A percentile compares a stretch with the other conserved stretches of the same genome.
Evolutionary conservation across 2,329 filamentous ascomycete species (phyloP).

Genomic region (Ophiostoma himal-ulmi): DNA sequence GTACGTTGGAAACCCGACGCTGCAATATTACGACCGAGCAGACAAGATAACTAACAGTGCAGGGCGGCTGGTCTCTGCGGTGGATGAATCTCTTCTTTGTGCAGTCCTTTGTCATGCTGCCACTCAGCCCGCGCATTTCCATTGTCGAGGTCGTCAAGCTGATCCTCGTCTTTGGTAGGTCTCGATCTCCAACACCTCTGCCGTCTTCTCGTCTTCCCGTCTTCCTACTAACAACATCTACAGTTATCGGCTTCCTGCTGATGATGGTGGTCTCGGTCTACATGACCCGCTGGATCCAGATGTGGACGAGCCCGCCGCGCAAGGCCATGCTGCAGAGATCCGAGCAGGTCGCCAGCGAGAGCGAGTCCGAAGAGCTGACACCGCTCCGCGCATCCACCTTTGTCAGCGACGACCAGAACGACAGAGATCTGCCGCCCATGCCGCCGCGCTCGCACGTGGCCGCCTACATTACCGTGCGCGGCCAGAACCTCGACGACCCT

Average conservation of each 20-base stretch:
- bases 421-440: slow-evolving; percentile 10
- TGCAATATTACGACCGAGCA: background rate
- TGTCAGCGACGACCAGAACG: slow-evolving; percentile 21
- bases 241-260: slow-evolving; percentile 51
- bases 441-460: slow-evolving; percentile 24
- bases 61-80: slow-evolving; percentile 49
- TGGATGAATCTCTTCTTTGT: slow-evolving; percentile 57
- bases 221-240: background rate
- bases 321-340: slow-evolving; percentile 46
- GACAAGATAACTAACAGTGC: background rate
- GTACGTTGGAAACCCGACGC: background rate
- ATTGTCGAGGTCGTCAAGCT: slow-evolving; percentile 53
- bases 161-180: slow-evolving; percentile 50
- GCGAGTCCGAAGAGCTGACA: slow-evolving; percentile 16
- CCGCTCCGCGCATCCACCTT: slow-evolving; percentile 22
- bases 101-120: slow-evolving; percentile 54
- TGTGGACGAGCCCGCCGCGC: slow-evolving; percentile 48
- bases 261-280: slow-evolving; percentile 50
- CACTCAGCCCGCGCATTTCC: slow-evolving; percentile 50
- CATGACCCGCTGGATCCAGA: slow-evolving; percentile 48
- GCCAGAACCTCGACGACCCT: slow-evolving; percentile 26
- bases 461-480: slow-evolving; percentile 27
- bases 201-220: too few species aligned
- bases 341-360: slow-evolving; percentile 36
- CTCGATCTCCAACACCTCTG: too few species aligned